Conservation (phyloP, 768 basidiomycete genomes). For the Suillus cothurnatus region DNA sequence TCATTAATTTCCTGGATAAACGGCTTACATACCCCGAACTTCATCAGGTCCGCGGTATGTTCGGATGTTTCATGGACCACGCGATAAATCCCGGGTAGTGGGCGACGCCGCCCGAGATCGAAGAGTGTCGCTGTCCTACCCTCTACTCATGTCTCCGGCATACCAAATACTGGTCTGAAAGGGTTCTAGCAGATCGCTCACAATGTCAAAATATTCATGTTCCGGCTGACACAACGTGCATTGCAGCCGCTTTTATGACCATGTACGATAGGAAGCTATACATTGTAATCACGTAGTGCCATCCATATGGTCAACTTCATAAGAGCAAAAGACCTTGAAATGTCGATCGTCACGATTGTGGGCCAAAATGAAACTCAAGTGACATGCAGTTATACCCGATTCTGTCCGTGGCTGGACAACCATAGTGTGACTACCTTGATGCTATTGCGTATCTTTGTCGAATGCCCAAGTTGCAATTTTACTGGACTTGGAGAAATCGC, state of each 20-base stretch:
- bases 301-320: not conserved
- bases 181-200: not conserved
- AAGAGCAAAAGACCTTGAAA: not conserved
- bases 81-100: not conserved
- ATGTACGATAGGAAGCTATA: not conserved
- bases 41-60: not conserved
- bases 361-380: not conserved
- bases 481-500: not conserved
- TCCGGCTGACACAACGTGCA: not conserved
- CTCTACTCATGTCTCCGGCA: not conserved
- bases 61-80: not conserved
- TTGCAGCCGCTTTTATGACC: not conserved
- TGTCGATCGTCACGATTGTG: not conserved
- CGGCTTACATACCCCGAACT: not conserved
- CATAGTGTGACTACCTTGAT: not conserved
- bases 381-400: not conserved
- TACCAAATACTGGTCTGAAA: not conserved
- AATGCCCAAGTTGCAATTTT: not conserved
- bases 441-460: not conserved
- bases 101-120: not conserved
- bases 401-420: not conserved
- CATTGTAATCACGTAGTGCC: not conserved
- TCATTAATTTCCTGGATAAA: conserved; percentile 2
- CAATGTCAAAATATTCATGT: not conserved
- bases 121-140: not conserved